Percentiles rank a stretch among this genome's conserved stretches.
Evolutionary conservation across 164 flowering plant species (phyloP).

Genomic region (Nymphaea colorata): DNA sequence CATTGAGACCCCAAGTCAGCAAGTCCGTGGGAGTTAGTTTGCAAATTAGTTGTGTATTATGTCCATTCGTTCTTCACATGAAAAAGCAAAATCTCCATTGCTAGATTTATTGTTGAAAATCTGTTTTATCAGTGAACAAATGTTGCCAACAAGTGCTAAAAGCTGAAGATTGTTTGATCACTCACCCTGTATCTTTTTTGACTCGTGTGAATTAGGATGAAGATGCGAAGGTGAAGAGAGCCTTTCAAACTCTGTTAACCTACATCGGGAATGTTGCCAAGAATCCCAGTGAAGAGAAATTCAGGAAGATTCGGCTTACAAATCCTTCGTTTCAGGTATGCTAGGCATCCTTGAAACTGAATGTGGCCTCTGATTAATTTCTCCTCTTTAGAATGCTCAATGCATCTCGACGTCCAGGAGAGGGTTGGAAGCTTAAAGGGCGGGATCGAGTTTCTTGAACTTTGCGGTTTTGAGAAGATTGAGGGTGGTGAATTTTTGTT

Average conservation of each 20-base stretch:
- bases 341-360: background rate
- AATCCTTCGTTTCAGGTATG: slow-evolving; percentile 65
- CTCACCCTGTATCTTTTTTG: background rate
- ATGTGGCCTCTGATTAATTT: background rate
- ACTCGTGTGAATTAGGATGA: slow-evolving; percentile 44
- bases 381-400: background rate
- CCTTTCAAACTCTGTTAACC: slow-evolving; percentile 87
- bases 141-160: background rate
- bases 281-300: slow-evolving; percentile 90
- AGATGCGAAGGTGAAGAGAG: slow-evolving; percentile 87
- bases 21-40: no score
- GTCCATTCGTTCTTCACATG: no score
- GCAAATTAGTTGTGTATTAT: no score
- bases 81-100: background rate
- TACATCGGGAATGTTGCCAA: slow-evolving; percentile 78
- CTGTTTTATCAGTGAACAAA: background rate
- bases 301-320: slow-evolving; percentile 62
- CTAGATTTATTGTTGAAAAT: background rate
- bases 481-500: slow-evolving; percentile 46
- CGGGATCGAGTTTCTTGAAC: slow-evolving; percentile 75
- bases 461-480: slow-evolving; percentile 66
- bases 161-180: background rate
- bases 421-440: slow-evolving; percentile 66
- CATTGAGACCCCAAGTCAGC: no score
- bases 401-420: slow-evolving; percentile 26